Evolutionary conservation across 306 rosid genomes (phyloP).

Genomic region (Cucurbita argyrosperma): DNA sequence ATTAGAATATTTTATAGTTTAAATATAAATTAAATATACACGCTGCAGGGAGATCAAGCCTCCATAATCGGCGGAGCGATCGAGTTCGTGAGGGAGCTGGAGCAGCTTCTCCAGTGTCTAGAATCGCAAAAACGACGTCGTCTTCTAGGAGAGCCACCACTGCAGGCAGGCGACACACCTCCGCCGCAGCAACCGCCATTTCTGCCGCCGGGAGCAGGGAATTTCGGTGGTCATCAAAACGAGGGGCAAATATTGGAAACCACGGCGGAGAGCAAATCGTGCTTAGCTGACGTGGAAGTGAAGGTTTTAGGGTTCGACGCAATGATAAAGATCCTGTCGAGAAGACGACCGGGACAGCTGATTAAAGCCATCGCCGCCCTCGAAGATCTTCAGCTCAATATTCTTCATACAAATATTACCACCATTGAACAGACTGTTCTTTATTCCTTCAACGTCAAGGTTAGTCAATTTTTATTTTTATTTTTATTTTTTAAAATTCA

Average conservation of each 20-base stretch:
- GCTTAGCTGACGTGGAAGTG: slow-evolving; percentile 92
- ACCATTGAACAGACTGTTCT: slow-evolving; percentile 95
- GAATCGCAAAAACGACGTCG: slow-evolving; percentile 87
- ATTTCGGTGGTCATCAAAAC: slow-evolving; percentile 19
- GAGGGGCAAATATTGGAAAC: slow-evolving; percentile 41
- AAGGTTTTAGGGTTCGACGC: slow-evolving; percentile 82
- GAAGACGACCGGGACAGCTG: slow-evolving; percentile 84
- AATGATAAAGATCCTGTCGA: slow-evolving; percentile 73
- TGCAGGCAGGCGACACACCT: background rate
- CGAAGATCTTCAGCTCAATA: slow-evolving; percentile 74
- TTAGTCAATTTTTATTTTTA: background rate
- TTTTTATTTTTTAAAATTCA: too few species aligned
- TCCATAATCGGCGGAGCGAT: slow-evolving; percentile 96
- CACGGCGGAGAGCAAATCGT: slow-evolving; percentile 69
- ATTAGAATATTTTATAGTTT: too few species aligned
- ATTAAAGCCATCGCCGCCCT: slow-evolving; percentile 86
- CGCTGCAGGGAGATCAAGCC: slow-evolving; percentile 84
- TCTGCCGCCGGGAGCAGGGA: slow-evolving; percentile 21
- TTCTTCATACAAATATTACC: slow-evolving; percentile 91
- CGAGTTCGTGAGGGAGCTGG: slow-evolving; percentile 86
- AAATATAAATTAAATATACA: background rate
- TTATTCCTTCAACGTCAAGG: slow-evolving; percentile 92
- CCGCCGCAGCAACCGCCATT: slow-evolving; percentile 20
- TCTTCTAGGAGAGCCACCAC: slow-evolving; percentile 51
- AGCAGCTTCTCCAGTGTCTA: slow-evolving; percentile 85